These are phyloP conservation scores for Sicyos baderoa DNA, from an alignment of 306 rosid genomes.

Conservation along the genomic window DNA sequence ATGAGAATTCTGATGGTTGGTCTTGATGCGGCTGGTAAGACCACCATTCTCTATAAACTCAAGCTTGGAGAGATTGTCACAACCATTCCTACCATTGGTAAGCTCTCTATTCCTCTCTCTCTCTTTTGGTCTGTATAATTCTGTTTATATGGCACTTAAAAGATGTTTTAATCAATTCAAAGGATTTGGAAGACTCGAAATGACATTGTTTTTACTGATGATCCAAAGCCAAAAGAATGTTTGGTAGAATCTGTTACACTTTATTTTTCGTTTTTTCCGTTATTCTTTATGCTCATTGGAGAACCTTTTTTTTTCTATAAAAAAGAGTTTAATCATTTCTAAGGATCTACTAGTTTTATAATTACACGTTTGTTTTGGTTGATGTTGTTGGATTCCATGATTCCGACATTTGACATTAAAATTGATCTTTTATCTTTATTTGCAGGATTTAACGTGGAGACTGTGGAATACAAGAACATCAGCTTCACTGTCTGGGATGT, in stretches of 20 bases:
- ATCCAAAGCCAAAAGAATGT: too few species aligned
- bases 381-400: background rate
- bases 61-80: conserved; percentile 82
- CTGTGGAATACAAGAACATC: conserved; percentile 71
- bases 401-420: background rate
- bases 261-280: too few species aligned
- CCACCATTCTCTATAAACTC: conserved; percentile 73
- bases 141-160: background rate
- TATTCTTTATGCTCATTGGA: too few species aligned
- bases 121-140: conserved; percentile 4
- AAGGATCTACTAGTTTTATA: background rate
- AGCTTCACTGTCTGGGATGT: conserved; percentile 87
- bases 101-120: conserved; percentile 17
- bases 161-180: background rate
- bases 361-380: background rate
- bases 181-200: background rate
- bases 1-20: conserved; percentile 83
- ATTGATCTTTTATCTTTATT: conserved; percentile 16
- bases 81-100: conserved; percentile 71
- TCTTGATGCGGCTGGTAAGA: conserved; percentile 88
- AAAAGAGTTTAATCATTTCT: background rate
- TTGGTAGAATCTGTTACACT: too few species aligned
- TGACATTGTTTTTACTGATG: too few species aligned
- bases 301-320: too few species aligned
- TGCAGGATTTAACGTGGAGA: conserved; percentile 72